phyloP scores from a whole-genome alignment of 2,329 filamentous ascomycete genomes.

The Stachybotrys elegans region DNA sequence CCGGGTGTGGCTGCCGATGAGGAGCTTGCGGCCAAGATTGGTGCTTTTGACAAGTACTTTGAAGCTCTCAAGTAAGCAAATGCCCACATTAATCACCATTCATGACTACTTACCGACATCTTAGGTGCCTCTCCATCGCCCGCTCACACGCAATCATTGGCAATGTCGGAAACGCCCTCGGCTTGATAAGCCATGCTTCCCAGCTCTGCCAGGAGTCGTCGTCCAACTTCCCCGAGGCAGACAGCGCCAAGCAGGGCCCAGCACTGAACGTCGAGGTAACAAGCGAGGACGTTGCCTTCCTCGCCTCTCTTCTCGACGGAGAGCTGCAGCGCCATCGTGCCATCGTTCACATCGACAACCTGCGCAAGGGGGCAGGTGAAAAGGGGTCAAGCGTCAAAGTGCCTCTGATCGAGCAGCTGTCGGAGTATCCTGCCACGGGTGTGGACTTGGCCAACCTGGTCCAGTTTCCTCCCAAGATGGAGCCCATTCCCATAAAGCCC shows the following conservation, averaged over 20 bases:
- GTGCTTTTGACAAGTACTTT: constrained; percentile 77
- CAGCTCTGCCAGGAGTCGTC: constrained; percentile 55
- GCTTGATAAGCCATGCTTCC: constrained; percentile 70
- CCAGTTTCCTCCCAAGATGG: constrained; percentile 77
- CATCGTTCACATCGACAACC: constrained; percentile 73
- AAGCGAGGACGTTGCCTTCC: constrained; percentile 48
- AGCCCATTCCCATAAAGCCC: constrained; percentile 85
- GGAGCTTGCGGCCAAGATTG: constrained; percentile 69
- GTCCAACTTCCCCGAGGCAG: constrained; percentile 36
- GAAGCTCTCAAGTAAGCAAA: constrained; percentile 70
- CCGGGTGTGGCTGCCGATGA: constrained; percentile 85
- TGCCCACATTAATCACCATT: not conserved
- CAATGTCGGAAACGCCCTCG: constrained; percentile 74
- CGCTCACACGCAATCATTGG: constrained; percentile 75
- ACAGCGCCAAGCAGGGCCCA: constrained; percentile 17
- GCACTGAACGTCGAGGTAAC: constrained; percentile 66
- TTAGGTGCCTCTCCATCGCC: constrained; percentile 76
- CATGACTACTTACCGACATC: constrained; percentile 9
- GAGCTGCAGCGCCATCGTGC: constrained; percentile 79
- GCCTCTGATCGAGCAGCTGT: constrained; percentile 70
- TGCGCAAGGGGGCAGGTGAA: constrained; percentile 38
- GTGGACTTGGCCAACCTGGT: constrained; percentile 79
- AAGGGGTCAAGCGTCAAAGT: constrained; percentile 9
- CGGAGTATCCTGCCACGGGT: constrained; percentile 66
- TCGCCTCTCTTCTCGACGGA: constrained; percentile 59